These are phyloP conservation scores for Rhipidocladum racemiflorum DNA, from an alignment of 176 grass and related monocot species.

Conservation along the genomic window DNA sequence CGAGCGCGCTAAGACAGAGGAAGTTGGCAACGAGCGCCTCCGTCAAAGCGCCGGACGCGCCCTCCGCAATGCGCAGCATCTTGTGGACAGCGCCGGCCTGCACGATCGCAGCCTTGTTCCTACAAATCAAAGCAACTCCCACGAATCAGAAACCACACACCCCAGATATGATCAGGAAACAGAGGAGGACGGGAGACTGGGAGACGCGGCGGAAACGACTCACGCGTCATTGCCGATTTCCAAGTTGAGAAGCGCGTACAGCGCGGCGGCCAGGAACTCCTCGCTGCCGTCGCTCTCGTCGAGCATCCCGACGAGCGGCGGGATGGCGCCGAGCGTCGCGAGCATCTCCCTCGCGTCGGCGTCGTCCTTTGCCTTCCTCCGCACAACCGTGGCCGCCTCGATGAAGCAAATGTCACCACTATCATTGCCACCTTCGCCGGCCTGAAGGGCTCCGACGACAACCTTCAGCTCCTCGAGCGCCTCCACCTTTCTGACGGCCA, in stretches of 20 bases:
- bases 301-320: constrained; percentile 79
- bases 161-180: constrained; percentile 48
- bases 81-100: constrained; percentile 90
- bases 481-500: constrained; percentile 25
- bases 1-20: constrained; percentile 87
- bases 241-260: constrained; percentile 91
- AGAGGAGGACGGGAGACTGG: constrained; percentile 1
- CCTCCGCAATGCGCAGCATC: constrained; percentile 64
- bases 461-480: constrained; percentile 52
- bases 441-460: constrained; percentile 47
- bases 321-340: constrained; percentile 80
- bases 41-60: constrained; percentile 21
- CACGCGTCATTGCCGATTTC: constrained; percentile 90
- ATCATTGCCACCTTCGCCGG: not conserved
- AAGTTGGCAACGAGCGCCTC: constrained; percentile 83
- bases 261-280: constrained; percentile 42
- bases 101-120: constrained; percentile 92
- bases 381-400: constrained; percentile 57
- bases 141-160: not conserved
- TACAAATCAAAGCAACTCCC: not conserved
- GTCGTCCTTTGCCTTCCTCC: constrained; percentile 80
- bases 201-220: constrained; percentile 15
- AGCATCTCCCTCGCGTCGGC: constrained; percentile 72
- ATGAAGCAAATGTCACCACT: not conserved
- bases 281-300: constrained; percentile 30